Base-by-base conservation (phyloP, 805 yeast genomes). In the Metschnikowia shivogae region DNA sequence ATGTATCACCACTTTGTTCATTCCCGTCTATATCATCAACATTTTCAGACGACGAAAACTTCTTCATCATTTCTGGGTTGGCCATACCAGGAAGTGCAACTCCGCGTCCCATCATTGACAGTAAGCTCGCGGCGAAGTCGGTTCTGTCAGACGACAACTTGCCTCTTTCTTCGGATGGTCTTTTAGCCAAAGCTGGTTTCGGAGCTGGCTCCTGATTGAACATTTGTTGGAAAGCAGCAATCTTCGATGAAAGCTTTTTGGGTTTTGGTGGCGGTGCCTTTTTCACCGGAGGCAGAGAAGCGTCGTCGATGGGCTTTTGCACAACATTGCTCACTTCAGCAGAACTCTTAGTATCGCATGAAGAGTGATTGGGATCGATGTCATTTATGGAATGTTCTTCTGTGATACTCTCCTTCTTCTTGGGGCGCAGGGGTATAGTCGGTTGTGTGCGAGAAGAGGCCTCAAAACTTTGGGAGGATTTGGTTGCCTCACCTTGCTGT, bases 171-270 rank as follows among this genome's bases (percentile, higher is more conserved):
- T 14, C 34, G 4, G 35, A 22, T 4, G 62, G 49, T 12, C 28
- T 20, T 3, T 48, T 28, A 4, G 43, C 38, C 13, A 55, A 55
- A n/a, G 22, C 9, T 1, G 48, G 44, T 11, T 42, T 45, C 34
- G 45, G 41, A 8, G 44, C 45, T 9, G 48, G 48, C 17, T 47
- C 46, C 44, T 62, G 66, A 39, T 77, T 77, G 44, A 86, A 69
- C 84, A 84, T 80, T 56, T 84, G 85, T 58, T 86, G 95, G 61
- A 86, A 86, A 0, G 89, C 89, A 1, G 90, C 89, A 48, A 86
- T 86, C 50, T 75, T 84, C 1, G 89, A 81, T 0, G 92, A 84
- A 13, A 88, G 81, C 54, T 86, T 86, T 56, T 84, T 84, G 3
- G 92, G 92, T 20, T 81, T 81, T 27, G 81, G 83, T 5, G 89